Evolutionary conservation across 2,329 filamentous ascomycete species (phyloP).

Genomic region (Colletotrichum musae): DNA sequence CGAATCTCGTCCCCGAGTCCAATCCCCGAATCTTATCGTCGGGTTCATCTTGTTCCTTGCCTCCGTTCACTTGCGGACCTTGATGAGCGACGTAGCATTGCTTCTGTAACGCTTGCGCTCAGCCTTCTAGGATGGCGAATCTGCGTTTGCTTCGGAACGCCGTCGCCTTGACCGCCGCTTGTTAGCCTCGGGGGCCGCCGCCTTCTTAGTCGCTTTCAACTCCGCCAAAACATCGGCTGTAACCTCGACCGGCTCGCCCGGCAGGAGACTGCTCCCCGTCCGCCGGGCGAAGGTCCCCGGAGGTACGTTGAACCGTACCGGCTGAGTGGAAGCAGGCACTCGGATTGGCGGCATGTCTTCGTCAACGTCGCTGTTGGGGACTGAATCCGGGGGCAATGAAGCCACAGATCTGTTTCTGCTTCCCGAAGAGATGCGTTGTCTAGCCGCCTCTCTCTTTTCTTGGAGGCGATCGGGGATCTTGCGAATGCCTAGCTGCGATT

Average conservation of each 20-base stretch:
- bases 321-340: slow-evolving; percentile 27
- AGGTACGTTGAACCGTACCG: background rate
- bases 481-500: slow-evolving; percentile 15
- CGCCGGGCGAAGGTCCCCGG: slow-evolving; percentile 30
- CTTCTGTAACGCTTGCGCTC: background rate
- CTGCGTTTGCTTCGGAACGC: slow-evolving; percentile 11
- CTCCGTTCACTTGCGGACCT: background rate
- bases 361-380: slow-evolving; percentile 34
- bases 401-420: slow-evolving; percentile 7
- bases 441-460: slow-evolving; percentile 28
- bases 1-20: too few relatives aligned
- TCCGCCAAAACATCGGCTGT: slow-evolving; percentile 5
- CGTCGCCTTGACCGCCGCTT: slow-evolving; percentile 1
- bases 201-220: background rate
- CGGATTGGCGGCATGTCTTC: slow-evolving; percentile 37
- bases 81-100: background rate
- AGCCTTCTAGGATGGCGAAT: slow-evolving; percentile 24
- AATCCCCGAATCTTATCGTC: background rate
- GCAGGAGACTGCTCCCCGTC: slow-evolving; percentile 21
- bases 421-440: slow-evolving; percentile 24
- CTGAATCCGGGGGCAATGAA: slow-evolving; percentile 28
- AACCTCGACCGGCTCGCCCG: slow-evolving; percentile 9
- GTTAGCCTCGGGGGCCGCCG: background rate
- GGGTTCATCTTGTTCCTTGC: background rate
- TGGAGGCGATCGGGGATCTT: slow-evolving; percentile 33